Evolutionary conservation across 805 yeast genomes (phyloP).

Genomic region (Wickerhamomyces bovis): DNA sequence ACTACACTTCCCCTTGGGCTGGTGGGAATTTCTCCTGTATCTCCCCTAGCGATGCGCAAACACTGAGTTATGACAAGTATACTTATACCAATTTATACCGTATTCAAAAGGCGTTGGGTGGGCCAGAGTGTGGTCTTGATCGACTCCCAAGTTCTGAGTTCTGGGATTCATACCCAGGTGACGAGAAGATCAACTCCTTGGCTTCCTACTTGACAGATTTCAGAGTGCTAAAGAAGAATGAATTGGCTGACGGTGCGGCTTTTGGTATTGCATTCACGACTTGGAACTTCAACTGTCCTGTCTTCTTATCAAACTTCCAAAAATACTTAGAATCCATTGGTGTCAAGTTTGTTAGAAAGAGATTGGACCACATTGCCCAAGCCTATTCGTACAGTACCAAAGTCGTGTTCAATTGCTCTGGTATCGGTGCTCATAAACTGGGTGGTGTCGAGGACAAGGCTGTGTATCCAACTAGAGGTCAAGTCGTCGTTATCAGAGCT

Average conservation of each 20-base stretch:
- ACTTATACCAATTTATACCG: conserved; percentile 45
- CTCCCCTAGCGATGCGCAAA: conserved; percentile 49
- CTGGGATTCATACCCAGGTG: conserved; percentile 47
- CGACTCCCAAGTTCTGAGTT: conserved; percentile 49
- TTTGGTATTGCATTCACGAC: conserved; percentile 52
- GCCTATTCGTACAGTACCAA: conserved; percentile 34
- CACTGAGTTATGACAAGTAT: conserved; percentile 45
- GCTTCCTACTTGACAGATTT: conserved; percentile 44
- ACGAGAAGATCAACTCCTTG: conserved; percentile 41
- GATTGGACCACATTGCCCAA: conserved; percentile 48
- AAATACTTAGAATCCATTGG: conserved; percentile 40
- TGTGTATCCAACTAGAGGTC: conserved; percentile 75
- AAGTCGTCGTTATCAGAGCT: conserved; percentile 65
- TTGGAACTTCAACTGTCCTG: conserved; percentile 72
- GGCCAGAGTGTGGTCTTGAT: conserved; percentile 48
- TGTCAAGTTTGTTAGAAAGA: conserved; percentile 42
- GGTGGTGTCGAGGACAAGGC: conserved; percentile 60
- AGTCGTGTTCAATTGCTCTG: conserved; percentile 70
- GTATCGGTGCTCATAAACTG: conserved; percentile 57
- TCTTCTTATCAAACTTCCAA: conserved; percentile 44
- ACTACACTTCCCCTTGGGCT: conserved; percentile 81
- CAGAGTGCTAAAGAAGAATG: conserved; percentile 25
- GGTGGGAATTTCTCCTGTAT: conserved; percentile 59
- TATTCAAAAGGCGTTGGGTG: conserved; percentile 38
- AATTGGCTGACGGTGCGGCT: conserved; percentile 45